Base-by-base conservation (phyloP, 495 filamentous ascomycete genomes). In the Paragyromitra xinjiangensis region DNA sequence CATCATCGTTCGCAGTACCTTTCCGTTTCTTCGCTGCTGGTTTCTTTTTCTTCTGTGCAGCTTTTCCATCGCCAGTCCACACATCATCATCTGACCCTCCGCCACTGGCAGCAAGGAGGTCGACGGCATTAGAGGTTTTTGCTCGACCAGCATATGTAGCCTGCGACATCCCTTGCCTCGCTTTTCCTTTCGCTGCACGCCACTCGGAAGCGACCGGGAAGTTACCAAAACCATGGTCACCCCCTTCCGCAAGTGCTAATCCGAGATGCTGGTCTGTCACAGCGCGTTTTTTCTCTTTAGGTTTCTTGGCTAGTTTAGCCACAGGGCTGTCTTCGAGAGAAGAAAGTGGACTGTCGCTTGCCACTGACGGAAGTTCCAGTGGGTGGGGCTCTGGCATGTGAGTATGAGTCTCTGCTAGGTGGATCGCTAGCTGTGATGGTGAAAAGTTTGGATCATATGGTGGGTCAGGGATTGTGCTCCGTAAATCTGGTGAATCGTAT, bases 391-490 rank as follows among this genome's bases (percentile, higher is more conserved):
- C 50, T 29, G 42, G 56, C n/a, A 59, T n/a, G 11, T 59, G 58
- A 5, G 45, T 12, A 26, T 63, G 42, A 12, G 51, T 34, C 22
- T 50, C n/a, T 26, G 39, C 22, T n/a, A 45, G 29, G 22, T 71
- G 63, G 22, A 14, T 26, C 19, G 42, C 68, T 40, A 61, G 48
- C 16, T 79, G 77, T 3, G 77, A 62, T 37, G 66, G 53, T 29
- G 26, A 59, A 11, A 63, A 45, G 34, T 37, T 64, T 16, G 50
- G 37, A 39, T 72, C 61, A 22, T 70, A 72, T 29, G 77, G 53
- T 34, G 77, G 77, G 22, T 79, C 77, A 16, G 77, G 77, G 14
- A 79, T 79, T n/a, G 77, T 79, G 26, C 77, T 79, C 14, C n/a
- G n/a, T 12, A 71, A 69, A 40, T 79, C 77, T 24, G 66, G 58